Percentiles rank a stretch among this genome's conserved stretches.
These are phyloP conservation scores for Incumbomyces delicatus DNA, from an alignment of 2,329 filamentous ascomycete species.

Conservation along the genomic window DNA sequence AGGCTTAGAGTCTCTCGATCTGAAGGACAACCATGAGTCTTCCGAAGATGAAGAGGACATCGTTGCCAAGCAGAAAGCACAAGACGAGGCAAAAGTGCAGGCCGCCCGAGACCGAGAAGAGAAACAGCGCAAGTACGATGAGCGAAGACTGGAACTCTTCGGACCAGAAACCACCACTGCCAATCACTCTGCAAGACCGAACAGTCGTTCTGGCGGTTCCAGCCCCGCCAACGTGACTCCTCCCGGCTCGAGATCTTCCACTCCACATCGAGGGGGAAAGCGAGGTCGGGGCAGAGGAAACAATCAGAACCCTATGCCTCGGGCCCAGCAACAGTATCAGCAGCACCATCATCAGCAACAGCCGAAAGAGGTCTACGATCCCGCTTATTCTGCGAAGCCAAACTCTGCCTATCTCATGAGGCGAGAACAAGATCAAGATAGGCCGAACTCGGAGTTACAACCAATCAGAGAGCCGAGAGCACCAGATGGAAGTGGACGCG, in stretches of 20 bases:
- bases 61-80: slow-evolving; percentile 54
- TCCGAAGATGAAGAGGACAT: slow-evolving; percentile 46
- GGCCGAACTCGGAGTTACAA: slow-evolving; percentile 28
- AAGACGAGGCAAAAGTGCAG: slow-evolving; percentile 67
- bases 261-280: slow-evolving; percentile 36
- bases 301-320: slow-evolving; percentile 19
- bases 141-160: slow-evolving; percentile 79
- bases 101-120: slow-evolving; percentile 75
- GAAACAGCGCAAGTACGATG: slow-evolving; percentile 82
- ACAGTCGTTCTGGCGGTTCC: slow-evolving; percentile 43
- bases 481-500: slow-evolving; percentile 65
- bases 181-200: slow-evolving; percentile 6
- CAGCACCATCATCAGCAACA: slow-evolving; percentile 18
- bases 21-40: slow-evolving; percentile 53
- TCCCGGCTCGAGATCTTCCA: slow-evolving; percentile 35
- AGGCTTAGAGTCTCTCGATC: slow-evolving; percentile 19
- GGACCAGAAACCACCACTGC: slow-evolving; percentile 42
- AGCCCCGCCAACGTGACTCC: slow-evolving; percentile 55
- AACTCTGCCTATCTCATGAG: slow-evolving; percentile 41
- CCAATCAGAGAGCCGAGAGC: slow-evolving; percentile 66
- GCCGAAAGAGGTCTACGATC: slow-evolving; percentile 65
- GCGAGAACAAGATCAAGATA: slow-evolving; percentile 26
- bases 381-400: slow-evolving; percentile 57
- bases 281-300: slow-evolving; percentile 27
- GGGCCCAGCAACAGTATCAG: slow-evolving; percentile 20